Conservation (phyloP, 2,329 filamentous ascomycete species). For the Mycosphaerella sp. region DNA sequence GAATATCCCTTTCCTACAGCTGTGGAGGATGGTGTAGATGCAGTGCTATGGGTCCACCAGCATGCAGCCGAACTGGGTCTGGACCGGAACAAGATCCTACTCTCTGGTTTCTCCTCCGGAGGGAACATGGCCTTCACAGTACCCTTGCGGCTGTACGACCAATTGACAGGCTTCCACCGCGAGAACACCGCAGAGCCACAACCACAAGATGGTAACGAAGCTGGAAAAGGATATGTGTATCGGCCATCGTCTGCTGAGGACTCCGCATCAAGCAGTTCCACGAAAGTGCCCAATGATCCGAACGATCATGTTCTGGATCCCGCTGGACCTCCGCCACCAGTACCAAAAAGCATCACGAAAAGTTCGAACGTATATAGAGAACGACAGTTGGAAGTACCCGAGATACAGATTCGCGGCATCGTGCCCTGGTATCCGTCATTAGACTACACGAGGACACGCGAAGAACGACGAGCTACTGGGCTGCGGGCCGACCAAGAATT, state of each 20-base stretch:
- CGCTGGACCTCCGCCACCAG: conserved; percentile 12
- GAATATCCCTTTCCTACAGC: conserved; percentile 58
- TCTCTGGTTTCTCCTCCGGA: conserved; percentile 59
- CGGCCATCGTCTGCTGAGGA: conserved; percentile 10
- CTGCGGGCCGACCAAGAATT: conserved; percentile 48
- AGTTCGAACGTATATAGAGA: conserved; percentile 10
- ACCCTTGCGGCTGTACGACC: conserved; percentile 51
- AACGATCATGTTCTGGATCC: conserved; percentile 13
- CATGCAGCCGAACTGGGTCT: conserved; percentile 53
- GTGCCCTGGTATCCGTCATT: conserved; percentile 58
- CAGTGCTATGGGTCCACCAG: conserved; percentile 52
- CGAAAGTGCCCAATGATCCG: conserved; percentile 17
- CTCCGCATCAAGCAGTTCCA: conserved; percentile 16
- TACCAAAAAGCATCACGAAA: conserved; percentile 7
- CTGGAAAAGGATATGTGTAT: not conserved
- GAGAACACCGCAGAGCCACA: conserved; percentile 4
- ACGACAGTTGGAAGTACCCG: conserved; percentile 12
- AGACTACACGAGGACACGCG: conserved; percentile 56
- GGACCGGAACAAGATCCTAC: conserved; percentile 51
- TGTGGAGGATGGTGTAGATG: conserved; percentile 59
- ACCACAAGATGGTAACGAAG: not conserved
- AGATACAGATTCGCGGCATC: conserved; percentile 49
- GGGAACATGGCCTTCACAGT: conserved; percentile 59
- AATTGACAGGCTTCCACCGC: conserved; percentile 34
- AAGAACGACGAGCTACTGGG: conserved; percentile 52